Evolutionary conservation across 73 alveolate genomes (phyloP), one percentile per base, ranked within the genome.

Genomic region (Paraurostyla sp.): DNA sequence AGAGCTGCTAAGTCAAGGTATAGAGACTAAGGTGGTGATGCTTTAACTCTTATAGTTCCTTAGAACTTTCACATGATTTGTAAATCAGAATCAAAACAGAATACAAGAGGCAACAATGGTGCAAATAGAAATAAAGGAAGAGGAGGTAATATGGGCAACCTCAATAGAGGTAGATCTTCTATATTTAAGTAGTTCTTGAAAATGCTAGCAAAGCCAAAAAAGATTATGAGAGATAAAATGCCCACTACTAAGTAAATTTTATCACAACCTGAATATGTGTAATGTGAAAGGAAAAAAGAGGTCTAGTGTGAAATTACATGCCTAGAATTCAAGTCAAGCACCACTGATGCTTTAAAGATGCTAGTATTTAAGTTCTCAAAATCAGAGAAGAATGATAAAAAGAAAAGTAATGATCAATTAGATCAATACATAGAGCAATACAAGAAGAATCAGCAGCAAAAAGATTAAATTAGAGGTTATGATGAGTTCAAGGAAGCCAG

Each of bases 1-100:
- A 38, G 58, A 52, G 49, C 75, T 15, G 83, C 58, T 4, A 49
- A 85, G 32, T 71, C 81, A 16, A 48, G 69, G 35, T 71, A 35
- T 33, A 85, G 88, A 43, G 83, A 69, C 9, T 51, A 56, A 4
- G 92, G 92, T 0, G 92, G 92, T 15, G 84, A 48, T 30, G 25
- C 11, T 20, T 51, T 85, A 6, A 68, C 88, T 11, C 30, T 85
- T 32, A 85, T 85, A 22, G 83, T 85, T 9, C 93, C 93, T 23
- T 23, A 71, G 82, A 63, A 85, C 29, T 85, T 85, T 52, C 68
- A 48, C 20, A 71, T 60, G 63, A 59, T 85, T 33, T 62, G 80
- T 38, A 85, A 85, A 54, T 49, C 80, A 0, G 93, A 85, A 49
- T 43, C 75, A 1, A 69, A 59, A 42, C 20, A 58, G 18, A 71